Evolutionary conservation across 257 asterid species (phyloP).

Genomic region (Plantago elongata): DNA sequence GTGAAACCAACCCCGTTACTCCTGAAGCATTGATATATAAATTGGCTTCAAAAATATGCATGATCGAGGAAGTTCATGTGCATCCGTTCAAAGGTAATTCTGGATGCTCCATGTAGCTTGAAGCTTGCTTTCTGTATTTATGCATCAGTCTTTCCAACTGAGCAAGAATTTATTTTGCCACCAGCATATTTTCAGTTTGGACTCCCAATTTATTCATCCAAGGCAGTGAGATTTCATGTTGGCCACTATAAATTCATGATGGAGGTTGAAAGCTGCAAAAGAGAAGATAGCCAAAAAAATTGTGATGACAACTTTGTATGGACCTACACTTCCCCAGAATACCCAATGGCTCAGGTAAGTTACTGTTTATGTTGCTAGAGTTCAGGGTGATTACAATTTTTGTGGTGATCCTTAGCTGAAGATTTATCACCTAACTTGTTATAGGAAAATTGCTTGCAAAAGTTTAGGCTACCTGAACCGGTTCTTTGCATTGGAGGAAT

Average conservation of each 20-base stretch:
- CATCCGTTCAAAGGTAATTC: slow-evolving; percentile 77
- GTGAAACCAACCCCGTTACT: slow-evolving; percentile 39
- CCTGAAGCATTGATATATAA: slow-evolving; percentile 60
- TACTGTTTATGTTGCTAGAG: background rate
- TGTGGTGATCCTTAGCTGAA: background rate
- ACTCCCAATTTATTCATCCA: slow-evolving; percentile 73
- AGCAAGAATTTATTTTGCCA: slow-evolving; percentile 22
- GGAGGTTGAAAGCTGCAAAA: slow-evolving; percentile 23
- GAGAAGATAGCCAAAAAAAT: slow-evolving; percentile 27
- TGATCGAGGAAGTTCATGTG: slow-evolving; percentile 61
- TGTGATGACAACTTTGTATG: slow-evolving; percentile 43
- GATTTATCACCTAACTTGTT: background rate
- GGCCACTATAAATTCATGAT: slow-evolving; percentile 43
- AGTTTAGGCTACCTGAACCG: slow-evolving; percentile 69
- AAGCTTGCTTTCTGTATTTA: background rate
- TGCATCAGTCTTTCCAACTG: slow-evolving; percentile 13
- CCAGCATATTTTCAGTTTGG: slow-evolving; percentile 77
- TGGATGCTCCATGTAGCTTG: background rate
- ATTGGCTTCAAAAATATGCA: slow-evolving; percentile 47
- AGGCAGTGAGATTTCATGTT: slow-evolving; percentile 57
- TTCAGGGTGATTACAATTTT: slow-evolving; percentile 10
- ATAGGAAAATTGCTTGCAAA: slow-evolving; percentile 66
- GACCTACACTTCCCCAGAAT: slow-evolving; percentile 66
- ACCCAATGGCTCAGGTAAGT: slow-evolving; percentile 66
- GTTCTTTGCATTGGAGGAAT: slow-evolving; percentile 69